Conservation (phyloP, 352 stramenopile species). For the Bremia lactucae region DNA sequence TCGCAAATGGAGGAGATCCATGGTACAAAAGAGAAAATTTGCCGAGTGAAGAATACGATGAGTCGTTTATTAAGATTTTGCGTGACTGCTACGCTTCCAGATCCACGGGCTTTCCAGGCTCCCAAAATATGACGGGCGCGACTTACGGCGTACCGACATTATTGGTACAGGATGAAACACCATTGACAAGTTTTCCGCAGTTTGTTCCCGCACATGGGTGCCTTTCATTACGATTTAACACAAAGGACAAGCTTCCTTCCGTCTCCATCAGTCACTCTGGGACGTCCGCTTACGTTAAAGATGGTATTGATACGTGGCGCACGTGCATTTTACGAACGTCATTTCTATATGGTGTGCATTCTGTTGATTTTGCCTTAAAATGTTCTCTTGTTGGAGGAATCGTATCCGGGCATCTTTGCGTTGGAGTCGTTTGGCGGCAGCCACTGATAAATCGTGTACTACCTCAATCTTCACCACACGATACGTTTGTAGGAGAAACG, state of each 20-base stretch:
- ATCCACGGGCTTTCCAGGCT: conserved; percentile 74
- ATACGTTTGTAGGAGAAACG: conserved; percentile 41
- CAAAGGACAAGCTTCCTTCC: conserved; percentile 45
- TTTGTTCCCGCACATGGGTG: conserved; percentile 55
- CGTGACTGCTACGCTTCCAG: conserved; percentile 79
- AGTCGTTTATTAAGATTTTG: conserved; percentile 79
- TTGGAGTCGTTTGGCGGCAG: conserved; percentile 56
- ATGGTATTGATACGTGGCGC: conserved; percentile 45
- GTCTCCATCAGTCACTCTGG: conserved; percentile 68
- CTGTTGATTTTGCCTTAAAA: conserved; percentile 71
- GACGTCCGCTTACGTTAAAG: conserved; percentile 44
- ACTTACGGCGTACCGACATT: conserved; percentile 82
- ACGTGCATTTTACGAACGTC: conserved; percentile 51
- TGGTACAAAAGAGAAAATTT: conserved; percentile 88
- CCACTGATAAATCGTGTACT: conserved; percentile 2
- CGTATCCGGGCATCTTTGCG: conserved; percentile 61
- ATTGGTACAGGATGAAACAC: conserved; percentile 66
- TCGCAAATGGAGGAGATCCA: conserved; percentile 75
- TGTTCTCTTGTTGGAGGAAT: conserved; percentile 48
- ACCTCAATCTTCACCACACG: conserved; percentile 8
- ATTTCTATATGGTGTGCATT: conserved; percentile 59
- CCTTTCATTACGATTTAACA: conserved; percentile 48
- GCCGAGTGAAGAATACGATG: conserved; percentile 79
- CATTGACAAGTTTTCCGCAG: conserved; percentile 42
- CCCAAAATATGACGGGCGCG: conserved; percentile 75